Evolutionary conservation across 805 yeast species (phyloP), one percentile per base, ranked within the genome.

Genomic region (Metschnikowia santaceciliae): DNA sequence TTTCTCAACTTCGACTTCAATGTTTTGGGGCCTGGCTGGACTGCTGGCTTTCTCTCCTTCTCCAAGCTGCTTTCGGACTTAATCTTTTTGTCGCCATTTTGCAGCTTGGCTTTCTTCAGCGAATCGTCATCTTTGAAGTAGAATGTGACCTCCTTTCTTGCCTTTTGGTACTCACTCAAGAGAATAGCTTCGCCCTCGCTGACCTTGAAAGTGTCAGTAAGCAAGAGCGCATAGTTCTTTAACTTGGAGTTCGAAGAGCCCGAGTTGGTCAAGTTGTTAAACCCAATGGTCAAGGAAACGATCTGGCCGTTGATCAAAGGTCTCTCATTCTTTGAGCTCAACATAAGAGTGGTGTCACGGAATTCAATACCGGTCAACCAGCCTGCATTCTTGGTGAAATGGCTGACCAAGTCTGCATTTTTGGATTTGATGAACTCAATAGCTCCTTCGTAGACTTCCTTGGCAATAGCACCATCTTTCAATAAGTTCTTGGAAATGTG

Each of bases 341-440:
- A 72, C 15, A 90, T 76, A 56, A 88, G 81, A 2, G 84, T 72
- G 0, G 91, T 77, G 66, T 90, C 97, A 68, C 96, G 80, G 63
- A 88, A 89, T 62, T 90, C 97, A 54, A 92, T 78, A 52, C 98
- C 98, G 50, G 88, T 84, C 51, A 88, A 75, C 80, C 94, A 88
- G 48, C 98, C 98, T 55, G 85, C 79, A 61, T 88, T 88, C 62
- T 87, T 87, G 45, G 90, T 77, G 58, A 90, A 86, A 60, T 80
- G 73, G 23, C 71, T 62, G 34, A 75, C 82, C 59, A 92, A 72
- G 19, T 83, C 88, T 2, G 95, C 88, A 56, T 80, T 78, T 53
- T 82, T 82, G 15, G 57, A 48, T 58, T 79, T 77, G 53, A 91
- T 77, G 58, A 68, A 84, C 11, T 75, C 80, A n/a, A 81, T 49